Conservation (phyloP, 257 asterid genomes). For the Dorcoceras hygrometricum region DNA sequence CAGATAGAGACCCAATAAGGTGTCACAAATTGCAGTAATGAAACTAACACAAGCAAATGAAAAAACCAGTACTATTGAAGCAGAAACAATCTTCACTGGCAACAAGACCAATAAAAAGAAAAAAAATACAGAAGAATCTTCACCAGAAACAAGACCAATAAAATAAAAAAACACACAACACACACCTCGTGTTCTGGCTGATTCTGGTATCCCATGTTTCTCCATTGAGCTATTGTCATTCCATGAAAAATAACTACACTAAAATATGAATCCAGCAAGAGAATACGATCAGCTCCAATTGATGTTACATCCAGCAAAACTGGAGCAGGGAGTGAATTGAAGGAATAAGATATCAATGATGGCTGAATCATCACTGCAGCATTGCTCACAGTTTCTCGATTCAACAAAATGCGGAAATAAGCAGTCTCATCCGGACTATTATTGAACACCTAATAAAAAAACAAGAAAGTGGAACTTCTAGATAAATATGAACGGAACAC, state of each 20-base stretch:
- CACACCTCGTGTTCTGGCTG: conserved; percentile 84
- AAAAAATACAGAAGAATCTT: too few species aligned
- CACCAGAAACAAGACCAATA: conserved; percentile 9
- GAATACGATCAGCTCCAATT: conserved; percentile 87
- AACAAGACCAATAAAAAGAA: conserved; percentile 15
- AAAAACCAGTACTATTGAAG: background rate
- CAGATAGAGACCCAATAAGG: background rate
- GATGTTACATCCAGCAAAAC: conserved; percentile 91
- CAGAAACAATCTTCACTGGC: conserved; percentile 8
- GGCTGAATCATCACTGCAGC: conserved; percentile 99
- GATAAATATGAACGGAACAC: background rate
- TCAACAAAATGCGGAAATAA: conserved; percentile 89
- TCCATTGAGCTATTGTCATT: conserved; percentile 97
- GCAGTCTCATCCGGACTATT: conserved; percentile 99
- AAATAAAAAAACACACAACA: conserved; percentile 23
- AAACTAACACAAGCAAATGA: background rate
- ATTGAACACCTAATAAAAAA: conserved; percentile 66
- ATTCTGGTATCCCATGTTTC: conserved; percentile 93
- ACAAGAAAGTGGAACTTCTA: conserved; percentile 10
- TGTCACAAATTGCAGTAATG: too few species aligned
- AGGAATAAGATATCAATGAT: conserved; percentile 76
- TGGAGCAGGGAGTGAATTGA: conserved; percentile 82
- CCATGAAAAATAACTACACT: conserved; percentile 97
- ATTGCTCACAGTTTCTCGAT: conserved; percentile 86
- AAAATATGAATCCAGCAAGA: conserved; percentile 86